Conservation (phyloP, 2,329 filamentous ascomycete genomes). For the Scolecobasidium constrictum region DNA sequence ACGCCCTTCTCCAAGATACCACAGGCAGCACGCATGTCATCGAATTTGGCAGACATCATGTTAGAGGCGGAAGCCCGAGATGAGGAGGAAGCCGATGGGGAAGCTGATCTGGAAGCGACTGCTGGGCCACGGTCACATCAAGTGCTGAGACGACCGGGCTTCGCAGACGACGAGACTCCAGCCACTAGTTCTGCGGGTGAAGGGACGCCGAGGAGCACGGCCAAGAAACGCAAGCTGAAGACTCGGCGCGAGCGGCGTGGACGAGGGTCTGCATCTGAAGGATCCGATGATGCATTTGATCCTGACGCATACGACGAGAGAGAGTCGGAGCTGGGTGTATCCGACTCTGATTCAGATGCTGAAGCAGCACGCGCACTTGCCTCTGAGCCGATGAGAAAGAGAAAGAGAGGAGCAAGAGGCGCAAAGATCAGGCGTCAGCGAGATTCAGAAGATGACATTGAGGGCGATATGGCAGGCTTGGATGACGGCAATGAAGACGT, state of each 20-base stretch:
- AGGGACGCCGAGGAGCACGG: conserved; percentile 24
- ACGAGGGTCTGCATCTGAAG: conserved; percentile 14
- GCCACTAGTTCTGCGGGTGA: conserved; percentile 18
- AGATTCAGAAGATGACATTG: conserved; percentile 26
- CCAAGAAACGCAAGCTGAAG: conserved; percentile 29
- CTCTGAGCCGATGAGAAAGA: conserved; percentile 17
- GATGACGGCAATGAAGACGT: conserved; percentile 84
- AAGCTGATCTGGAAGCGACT: conserved; percentile 12
- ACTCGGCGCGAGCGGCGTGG: conserved; percentile 2
- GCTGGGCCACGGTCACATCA: conserved; percentile 28
- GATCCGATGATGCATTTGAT: conserved; percentile 30
- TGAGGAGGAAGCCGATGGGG: conserved; percentile 12
- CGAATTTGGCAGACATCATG: conserved; percentile 65
- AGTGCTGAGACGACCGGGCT: conserved; percentile 37
- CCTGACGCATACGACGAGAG: conserved; percentile 29
- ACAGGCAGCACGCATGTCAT: conserved; percentile 51
- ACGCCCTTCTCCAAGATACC: conserved; percentile 83
- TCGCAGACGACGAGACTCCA: conserved; percentile 20
- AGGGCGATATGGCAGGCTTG: conserved; percentile 42
- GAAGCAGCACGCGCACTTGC: conserved; percentile 28
- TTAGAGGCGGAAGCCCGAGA: conserved; percentile 63
- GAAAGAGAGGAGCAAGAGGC: conserved; percentile 15
- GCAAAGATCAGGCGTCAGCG: conserved; percentile 16
- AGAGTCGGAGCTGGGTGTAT: conserved; percentile 27
- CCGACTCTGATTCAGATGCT: conserved; percentile 22